Evolutionary conservation across 2,329 filamentous ascomycete genomes (phyloP), one percentile per base, ranked within the genome.

Genomic region (Gremmenia infestans): DNA sequence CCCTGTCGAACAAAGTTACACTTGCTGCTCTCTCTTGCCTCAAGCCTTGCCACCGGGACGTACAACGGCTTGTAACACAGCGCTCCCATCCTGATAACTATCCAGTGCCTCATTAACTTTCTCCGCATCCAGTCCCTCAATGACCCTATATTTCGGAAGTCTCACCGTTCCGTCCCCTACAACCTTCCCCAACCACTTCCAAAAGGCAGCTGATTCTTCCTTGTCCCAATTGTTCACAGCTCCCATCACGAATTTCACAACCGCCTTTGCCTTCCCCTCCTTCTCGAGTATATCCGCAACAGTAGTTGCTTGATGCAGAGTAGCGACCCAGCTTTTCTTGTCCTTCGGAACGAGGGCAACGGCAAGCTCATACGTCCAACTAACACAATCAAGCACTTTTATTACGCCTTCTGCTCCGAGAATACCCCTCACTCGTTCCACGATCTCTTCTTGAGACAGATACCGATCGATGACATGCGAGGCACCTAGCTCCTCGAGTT

Each of bases 391-490:
- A 22, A n/a, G 17, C 19, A 43, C 40, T 5, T 11, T 14, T 8
- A 17, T 17, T 7, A 43, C 40, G 9, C 19, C 40, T 22, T n/a
- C 40, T 43, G 14, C 40, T 11, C 40, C 40, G 9, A 43, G 17
- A 22, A 43, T 23, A 11, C 9, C 9, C 5, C 19, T 9, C 19
- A 43, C 19, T 22, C 9, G 5, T 11, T 2, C 22, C 9, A 43
- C 19, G 12, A 43, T 1, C 19, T n/a, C 40, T 4, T 11, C 17
- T 22, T 43, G 40, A 5, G 15, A 11, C 40, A 17, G 19, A 22
- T 43, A 67, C 6, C 74, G 72, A 54, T 74, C 70, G 9, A 75
- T 56, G 4, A 76, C 65, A 59, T 75, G 68, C 1, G 73, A 76
- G 0, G 74, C 74, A 1, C 74, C 74, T 42, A 65, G 67, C 5